These are phyloP conservation scores for Fusarium veterinarium DNA, from an alignment of 2,329 filamentous ascomycete genomes.

Conservation along the genomic window DNA sequence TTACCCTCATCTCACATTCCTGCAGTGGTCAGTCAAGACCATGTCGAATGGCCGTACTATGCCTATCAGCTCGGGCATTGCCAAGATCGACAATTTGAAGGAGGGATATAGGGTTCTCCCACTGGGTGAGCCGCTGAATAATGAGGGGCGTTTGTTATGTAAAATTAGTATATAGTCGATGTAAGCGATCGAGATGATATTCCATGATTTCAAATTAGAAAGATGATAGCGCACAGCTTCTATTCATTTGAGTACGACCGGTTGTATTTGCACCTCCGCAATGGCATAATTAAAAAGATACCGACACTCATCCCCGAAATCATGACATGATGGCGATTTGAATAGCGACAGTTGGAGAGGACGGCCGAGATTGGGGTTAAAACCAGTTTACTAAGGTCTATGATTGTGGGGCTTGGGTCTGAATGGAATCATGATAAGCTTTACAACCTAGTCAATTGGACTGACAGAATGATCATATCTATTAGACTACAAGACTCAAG, in stretches of 20 bases:
- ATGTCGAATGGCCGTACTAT: background rate
- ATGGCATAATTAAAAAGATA: too few relatives aligned
- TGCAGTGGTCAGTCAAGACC: background rate
- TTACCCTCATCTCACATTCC: background rate
- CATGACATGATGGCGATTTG: too few relatives aligned
- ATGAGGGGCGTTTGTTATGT: slow-evolving; percentile 1
- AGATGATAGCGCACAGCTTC: background rate
- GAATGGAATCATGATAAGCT: too few relatives aligned
- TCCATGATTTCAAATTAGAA: background rate
- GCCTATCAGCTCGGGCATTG: background rate
- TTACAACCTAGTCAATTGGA: too few relatives aligned
- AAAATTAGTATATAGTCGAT: background rate
- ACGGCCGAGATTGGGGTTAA: too few relatives aligned
- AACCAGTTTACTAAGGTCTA: too few relatives aligned
- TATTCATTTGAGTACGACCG: accelerated
- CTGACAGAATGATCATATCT: too few relatives aligned
- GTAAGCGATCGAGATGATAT: background rate
- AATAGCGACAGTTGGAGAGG: too few relatives aligned
- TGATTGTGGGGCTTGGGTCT: too few relatives aligned
- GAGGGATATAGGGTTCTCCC: slow-evolving; percentile 7
- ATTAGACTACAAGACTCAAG: too few relatives aligned
- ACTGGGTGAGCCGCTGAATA: background rate
- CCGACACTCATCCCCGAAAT: background rate
- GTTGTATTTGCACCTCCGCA: accelerated
- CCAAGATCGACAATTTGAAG: slow-evolving; percentile 3